Conservation (phyloP, 345 rosid species). For the Sonneratia caseolaris region DNA sequence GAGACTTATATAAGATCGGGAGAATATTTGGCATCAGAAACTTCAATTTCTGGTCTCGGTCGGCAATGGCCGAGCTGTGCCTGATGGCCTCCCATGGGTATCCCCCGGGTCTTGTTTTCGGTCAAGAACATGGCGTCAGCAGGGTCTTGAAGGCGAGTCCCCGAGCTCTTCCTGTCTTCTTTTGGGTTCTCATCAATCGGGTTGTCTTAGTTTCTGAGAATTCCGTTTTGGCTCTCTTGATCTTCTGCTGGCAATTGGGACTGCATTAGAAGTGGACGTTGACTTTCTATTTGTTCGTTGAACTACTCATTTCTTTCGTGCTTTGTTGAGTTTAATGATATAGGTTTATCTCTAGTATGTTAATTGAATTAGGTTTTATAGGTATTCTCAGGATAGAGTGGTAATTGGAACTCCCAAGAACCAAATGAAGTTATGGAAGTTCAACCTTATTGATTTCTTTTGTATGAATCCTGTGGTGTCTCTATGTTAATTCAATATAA, state of each 20-base stretch:
- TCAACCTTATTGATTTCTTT: neutral
- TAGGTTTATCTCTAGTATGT: neutral
- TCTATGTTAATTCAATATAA: neutral
- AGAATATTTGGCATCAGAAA: constrained; percentile 11
- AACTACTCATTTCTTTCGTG: no score
- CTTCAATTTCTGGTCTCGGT: constrained; percentile 13
- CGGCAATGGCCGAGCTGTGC: constrained; percentile 45
- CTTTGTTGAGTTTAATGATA: neutral
- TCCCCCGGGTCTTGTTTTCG: constrained; percentile 34
- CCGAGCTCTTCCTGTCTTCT: neutral
- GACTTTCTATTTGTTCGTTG: neutral
- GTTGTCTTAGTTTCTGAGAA: neutral
- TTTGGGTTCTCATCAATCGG: neutral
- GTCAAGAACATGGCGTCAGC: constrained; percentile 31
- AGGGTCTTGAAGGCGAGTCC: constrained; percentile 33
- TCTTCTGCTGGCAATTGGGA: neutral
- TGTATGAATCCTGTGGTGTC: neutral
- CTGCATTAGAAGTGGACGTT: neutral
- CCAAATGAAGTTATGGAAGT: neutral
- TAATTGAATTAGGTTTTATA: neutral
- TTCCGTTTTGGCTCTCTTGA: neutral
- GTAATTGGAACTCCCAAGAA: no score
- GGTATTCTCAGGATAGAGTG: neutral
- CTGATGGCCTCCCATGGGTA: constrained; percentile 56
- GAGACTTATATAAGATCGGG: neutral